These are phyloP conservation scores for Ogataea ganodermae DNA, from an alignment of 805 yeast species.

Conservation along the genomic window DNA sequence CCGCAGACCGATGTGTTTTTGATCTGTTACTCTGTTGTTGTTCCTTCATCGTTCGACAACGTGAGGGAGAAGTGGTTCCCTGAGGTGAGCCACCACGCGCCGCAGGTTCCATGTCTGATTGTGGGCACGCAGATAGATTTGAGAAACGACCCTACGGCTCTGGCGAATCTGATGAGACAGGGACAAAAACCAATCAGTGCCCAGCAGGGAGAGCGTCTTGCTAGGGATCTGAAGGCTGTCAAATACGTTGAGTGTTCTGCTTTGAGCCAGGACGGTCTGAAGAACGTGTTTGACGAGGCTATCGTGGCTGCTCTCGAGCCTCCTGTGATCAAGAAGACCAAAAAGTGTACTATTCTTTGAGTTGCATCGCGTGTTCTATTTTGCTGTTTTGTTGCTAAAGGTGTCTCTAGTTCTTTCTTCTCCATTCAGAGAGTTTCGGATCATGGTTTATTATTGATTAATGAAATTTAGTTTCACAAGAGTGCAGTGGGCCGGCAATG, in stretches of 20 bases:
- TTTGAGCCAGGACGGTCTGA: conserved; percentile 92
- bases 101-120: conserved; percentile 95
- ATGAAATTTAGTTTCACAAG: neutral
- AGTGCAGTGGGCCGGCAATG: neutral
- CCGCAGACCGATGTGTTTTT: conserved; percentile 97
- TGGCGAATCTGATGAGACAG: conserved; percentile 88
- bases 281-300: conserved; percentile 98
- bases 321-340: conserved; percentile 77
- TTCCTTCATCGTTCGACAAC: conserved; percentile 96
- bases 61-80: conserved; percentile 99
- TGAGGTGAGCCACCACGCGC: conserved; percentile 91
- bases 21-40: conserved; percentile 94
- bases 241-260: conserved; percentile 98
- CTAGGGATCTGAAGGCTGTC: conserved; percentile 92
- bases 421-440: conserved; percentile 8
- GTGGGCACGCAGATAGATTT: conserved; percentile 97
- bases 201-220: conserved; percentile 89
- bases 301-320: conserved; percentile 98
- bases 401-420: conserved; percentile 12
- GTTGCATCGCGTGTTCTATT: conserved; percentile 3
- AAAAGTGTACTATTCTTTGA: conserved; percentile 85
- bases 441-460: conserved; percentile 11
- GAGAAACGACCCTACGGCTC: conserved; percentile 88
- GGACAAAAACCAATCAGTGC: conserved; percentile 82
- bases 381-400: conserved; percentile 10